Base-by-base conservation (phyloP, 805 yeast species). In the Monosporozyma yasuniensis region DNA sequence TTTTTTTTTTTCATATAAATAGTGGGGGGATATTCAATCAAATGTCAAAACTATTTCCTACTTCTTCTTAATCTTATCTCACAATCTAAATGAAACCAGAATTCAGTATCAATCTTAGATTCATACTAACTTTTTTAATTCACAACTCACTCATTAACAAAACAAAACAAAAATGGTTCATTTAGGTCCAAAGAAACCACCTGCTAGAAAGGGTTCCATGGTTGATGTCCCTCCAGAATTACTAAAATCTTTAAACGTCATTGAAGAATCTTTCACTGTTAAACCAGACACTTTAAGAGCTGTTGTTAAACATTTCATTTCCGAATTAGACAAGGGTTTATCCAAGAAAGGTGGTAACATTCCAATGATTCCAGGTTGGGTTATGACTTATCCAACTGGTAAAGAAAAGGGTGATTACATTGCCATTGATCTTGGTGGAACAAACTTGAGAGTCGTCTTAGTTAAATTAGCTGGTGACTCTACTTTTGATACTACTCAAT, bases 301-400 rank as follows among this genome's bases (percentile, higher is more conserved):
- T 50, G 80, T 90, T 68, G 80, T 87, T 47, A 75, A 76, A 45
- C 95, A 84, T 64, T 90, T 90, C 68, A 77, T 84, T 47, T 52
- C 66, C 21, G 97, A 90, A 70, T 78, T 90, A 60, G 79, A 81
- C 54, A 85, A 85, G 67, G 97, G 96, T 50, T 76, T 84, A 56
- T 74, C 82, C 53, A 75, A 77, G 62, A 67, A 74, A 52, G 90
- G 91, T 47, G 93, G 91, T 50, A 83, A 83, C 67, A 87, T 88
- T 61, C 97, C 98, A 52, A 90, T 91, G 97, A 88, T 84, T 63
- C 95, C 95, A 39, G 86, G 93, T 52, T 90, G 97, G 96, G 96
- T 90, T 49, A 73, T 88, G 76, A 93, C 84, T 61, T 84, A 75
- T 73, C 97, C 97, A 55, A 82, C 91, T 44, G 98, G 98, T 55